Evolutionary conservation across 164 flowering plant species (phyloP), one percentile per base, ranked within the genome.

Genomic region (Nymphaea colorata): DNA sequence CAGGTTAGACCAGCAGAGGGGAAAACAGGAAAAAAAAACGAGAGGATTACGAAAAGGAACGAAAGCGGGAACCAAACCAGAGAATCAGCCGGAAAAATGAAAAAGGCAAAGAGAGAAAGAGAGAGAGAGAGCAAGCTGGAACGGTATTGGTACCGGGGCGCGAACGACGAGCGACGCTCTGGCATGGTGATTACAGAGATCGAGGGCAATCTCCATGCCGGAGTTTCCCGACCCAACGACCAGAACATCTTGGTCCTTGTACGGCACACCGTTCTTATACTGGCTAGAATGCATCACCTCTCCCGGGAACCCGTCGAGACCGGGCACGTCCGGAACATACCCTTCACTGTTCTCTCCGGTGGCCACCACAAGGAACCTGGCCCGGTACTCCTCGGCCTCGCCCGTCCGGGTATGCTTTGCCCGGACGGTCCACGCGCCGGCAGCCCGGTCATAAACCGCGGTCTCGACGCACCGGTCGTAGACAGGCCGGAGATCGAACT

Each of bases 181-280:
- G 10, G 67, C 67, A 11, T 45, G 51, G 43, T 43, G 55, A 43
- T 65, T 65, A 43, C 53, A 65, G 67, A 65, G 67, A 44, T 65
- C 67, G 8, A 65, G n/a, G 12, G 67, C 67, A 65, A 65, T 65
- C 41, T 65, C 67, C 67, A 65, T 65, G 17, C 67, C 67, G 16
- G 67, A 65, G 18, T 65, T 65, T 8, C 67, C 67, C 0, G 51
- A 43, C 3, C 67, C 57, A 4, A 65, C 67, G 8, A 65, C 67
- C 16, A 65, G 43, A 6, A 44, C 67, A n/a, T 41, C 18, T 14
- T 44, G 42, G 18, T 25, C 67, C 4, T 45, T 12, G 17, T 65
- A 65, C 15, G 15, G n/a, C 51, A 4, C 7, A 15, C 67, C 67
- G 12, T 44, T 42, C 55, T 65, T 65, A 17, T 43, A 65, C 57